Base-by-base conservation (phyloP, 305 asterid genomes). In the Caryopteris hybrid region DNA sequence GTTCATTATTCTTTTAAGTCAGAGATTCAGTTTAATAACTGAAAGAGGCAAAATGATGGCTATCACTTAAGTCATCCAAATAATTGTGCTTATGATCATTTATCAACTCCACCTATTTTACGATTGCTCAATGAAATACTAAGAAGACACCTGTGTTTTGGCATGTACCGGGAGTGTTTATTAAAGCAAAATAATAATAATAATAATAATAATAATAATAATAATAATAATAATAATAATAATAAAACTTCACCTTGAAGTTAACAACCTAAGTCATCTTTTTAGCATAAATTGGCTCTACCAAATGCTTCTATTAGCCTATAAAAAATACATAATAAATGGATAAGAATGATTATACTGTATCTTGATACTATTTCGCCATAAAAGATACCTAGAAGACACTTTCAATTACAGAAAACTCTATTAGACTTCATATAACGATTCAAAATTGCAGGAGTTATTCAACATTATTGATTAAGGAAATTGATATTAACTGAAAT, bases 1-100 rank as follows among this genome's bases (percentile, higher is more conserved):
- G 81, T 50, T 81, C 84, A 72, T 73, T 31, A 38, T 7, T 27
- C n/a, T 72, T 75, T 72, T 77, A 70, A 68, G 66, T 56, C 46
- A 58, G 67, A 69, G 56, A 53, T 51, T 52, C 39, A 54, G 53
- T 61, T 60, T 21, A 36, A 6, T 66, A 29, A 69, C 68, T 56
- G 41, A 50, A 29, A 33, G 39, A 60, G 29, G 12, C 47, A 71
- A 51, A 41, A 56, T 59, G 4, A 52, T 9, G 14, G 31, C 18
- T 38, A 41, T 64, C 10, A 33, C 36, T 43, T 18, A 13, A 17
- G 61, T 14, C 31, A 6, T 58, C 57, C 50, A 66, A 11, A 25
- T 48, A 34, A 17, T 38, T 36, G 61, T 7, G 51, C 16, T 20
- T 21, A 45, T 36, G 38, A 16, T 50, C 47, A 68, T 23, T 16